Conservation (phyloP, 257 asterid genomes). For the Gynochthodes officinalis region DNA sequence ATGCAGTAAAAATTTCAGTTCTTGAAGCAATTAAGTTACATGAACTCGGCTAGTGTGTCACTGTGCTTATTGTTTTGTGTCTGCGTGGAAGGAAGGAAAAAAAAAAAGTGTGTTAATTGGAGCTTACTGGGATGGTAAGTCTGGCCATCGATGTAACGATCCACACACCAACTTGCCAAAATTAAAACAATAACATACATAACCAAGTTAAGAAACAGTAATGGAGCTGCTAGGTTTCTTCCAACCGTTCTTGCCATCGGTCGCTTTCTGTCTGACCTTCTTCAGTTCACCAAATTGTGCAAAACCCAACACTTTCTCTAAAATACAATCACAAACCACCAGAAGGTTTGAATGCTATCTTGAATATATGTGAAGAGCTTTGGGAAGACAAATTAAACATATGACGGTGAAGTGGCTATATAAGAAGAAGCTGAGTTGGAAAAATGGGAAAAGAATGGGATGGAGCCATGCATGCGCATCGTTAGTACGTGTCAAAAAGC, state of each 20-base stretch:
- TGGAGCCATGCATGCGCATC: neutral
- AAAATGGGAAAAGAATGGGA: neutral
- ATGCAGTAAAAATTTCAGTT: no score
- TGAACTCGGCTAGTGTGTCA: no score
- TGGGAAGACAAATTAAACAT: neutral
- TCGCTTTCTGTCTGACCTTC: neutral
- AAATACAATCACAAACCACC: no score
- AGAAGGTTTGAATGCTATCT: no score
- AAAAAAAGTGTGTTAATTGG: neutral
- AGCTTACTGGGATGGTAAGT: constrained; percentile 78
- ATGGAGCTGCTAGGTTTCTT: constrained; percentile 71
- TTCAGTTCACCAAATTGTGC: neutral
- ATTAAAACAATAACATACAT: constrained; percentile 74
- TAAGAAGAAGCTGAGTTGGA: neutral
- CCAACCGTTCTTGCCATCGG: constrained; percentile 73
- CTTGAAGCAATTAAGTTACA: no score
- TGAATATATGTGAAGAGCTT: neutral
- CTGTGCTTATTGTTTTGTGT: no score
- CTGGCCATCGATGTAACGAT: constrained; percentile 69
- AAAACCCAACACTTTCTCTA: neutral
- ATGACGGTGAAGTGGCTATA: constrained; percentile 2
- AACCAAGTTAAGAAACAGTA: constrained; percentile 64
- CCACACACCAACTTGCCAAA: constrained; percentile 86
- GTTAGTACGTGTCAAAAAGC: constrained; percentile 22
- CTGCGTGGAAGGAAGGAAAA: neutral